These are phyloP conservation scores for Diaporthe ilicicola DNA, from an alignment of 2,329 filamentous ascomycete species.

Conservation along the genomic window DNA sequence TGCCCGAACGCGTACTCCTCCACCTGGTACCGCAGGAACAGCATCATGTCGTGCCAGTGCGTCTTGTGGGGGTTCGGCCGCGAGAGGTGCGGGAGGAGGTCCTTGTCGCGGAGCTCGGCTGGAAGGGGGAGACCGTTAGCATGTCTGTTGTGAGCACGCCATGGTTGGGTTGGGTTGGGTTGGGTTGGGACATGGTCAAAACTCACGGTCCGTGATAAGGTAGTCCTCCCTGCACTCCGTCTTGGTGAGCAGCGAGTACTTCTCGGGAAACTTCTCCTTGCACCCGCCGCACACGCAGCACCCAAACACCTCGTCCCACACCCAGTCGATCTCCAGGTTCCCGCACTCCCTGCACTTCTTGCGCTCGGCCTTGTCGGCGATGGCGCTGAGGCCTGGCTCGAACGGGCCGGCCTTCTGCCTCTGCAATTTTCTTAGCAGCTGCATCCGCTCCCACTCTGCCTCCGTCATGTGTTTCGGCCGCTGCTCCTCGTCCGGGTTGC, in stretches of 20 bases:
- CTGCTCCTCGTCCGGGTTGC: slow-evolving; percentile 55
- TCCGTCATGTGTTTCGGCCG: slow-evolving; percentile 89
- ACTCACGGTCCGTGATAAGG: slow-evolving; percentile 86
- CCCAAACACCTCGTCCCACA: slow-evolving; percentile 87
- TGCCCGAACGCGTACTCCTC: slow-evolving; percentile 90
- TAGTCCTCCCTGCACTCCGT: slow-evolving; percentile 97
- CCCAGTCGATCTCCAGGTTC: slow-evolving; percentile 89
- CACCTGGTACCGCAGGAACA: slow-evolving; percentile 92
- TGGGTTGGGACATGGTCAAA: not conserved
- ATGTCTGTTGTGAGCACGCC: not conserved
- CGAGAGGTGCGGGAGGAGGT: slow-evolving; percentile 86
- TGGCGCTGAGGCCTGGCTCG: slow-evolving; percentile 85
- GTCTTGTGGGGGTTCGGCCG: slow-evolving; percentile 95
- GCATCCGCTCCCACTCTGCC: slow-evolving; percentile 88
- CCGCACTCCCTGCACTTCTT: slow-evolving; percentile 86
- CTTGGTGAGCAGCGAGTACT: slow-evolving; percentile 95
- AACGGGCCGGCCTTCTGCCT: slow-evolving; percentile 82
- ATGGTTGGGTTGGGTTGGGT: not conserved
- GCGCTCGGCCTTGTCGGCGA: slow-evolving; percentile 69
- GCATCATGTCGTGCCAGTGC: slow-evolving; percentile 98
- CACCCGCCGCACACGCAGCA: slow-evolving; percentile 81
- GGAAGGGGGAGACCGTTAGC: slow-evolving; percentile 23
- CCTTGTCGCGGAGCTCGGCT: slow-evolving; percentile 90
- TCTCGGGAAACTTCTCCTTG: slow-evolving; percentile 90
- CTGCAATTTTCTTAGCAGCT: slow-evolving; percentile 76